Evolutionary conservation across 176 grass and related monocot genomes (phyloP).

Genomic region (Musa beccarii): DNA sequence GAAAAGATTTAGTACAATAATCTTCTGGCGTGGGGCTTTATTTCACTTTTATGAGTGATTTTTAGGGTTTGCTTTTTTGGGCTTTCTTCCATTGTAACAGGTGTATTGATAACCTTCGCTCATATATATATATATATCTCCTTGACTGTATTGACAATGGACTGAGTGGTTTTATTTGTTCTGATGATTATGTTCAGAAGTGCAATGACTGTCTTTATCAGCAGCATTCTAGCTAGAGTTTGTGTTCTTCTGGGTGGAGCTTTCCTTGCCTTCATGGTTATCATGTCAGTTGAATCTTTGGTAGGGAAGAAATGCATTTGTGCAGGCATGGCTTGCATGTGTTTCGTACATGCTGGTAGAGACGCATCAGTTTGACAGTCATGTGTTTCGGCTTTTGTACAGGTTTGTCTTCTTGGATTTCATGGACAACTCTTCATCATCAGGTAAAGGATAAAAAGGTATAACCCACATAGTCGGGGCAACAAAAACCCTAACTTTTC

Average conservation of each 20-base stretch:
- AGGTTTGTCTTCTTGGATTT: not conserved
- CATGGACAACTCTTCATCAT: not conserved
- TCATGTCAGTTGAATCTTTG: conserved; percentile 2
- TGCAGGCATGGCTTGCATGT: not conserved
- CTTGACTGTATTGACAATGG: not conserved
- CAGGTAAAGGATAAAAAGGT: not conserved
- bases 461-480: not conserved
- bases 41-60: too few relatives aligned
- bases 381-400: not conserved
- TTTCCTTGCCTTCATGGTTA: not conserved
- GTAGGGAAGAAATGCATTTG: not conserved
- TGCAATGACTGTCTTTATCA: not conserved
- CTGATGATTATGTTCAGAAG: conserved; percentile 1
- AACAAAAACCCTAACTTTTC: not conserved
- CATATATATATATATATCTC: too few relatives aligned
- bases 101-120: too few relatives aligned
- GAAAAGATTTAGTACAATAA: too few relatives aligned
- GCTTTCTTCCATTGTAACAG: too few relatives aligned
- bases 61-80: too few relatives aligned
- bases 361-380: not conserved
- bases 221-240: not conserved
- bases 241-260: not conserved
- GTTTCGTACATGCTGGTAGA: not conserved
- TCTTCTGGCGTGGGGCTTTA: too few relatives aligned
- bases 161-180: not conserved